Base-by-base conservation (phyloP, 139 green algal species). In the Zygnema circumcarinatum region DNA sequence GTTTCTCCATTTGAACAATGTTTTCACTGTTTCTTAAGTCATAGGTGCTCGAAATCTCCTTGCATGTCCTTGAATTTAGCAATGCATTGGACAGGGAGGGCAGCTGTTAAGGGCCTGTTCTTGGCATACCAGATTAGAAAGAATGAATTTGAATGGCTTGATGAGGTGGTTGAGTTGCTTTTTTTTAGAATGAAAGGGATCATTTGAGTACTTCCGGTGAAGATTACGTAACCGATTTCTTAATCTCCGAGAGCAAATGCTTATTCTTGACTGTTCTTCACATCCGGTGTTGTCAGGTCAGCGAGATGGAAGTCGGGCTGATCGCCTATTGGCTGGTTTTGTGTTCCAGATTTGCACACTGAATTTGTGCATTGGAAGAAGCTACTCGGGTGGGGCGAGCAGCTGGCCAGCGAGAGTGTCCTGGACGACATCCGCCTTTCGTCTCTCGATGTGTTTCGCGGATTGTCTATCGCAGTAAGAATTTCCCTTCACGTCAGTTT, bases 371-470 rank as follows among this genome's bases (percentile, higher is more conserved):
- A 16, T 16, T 62, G 47, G 47, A 62, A 62, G 16, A 62, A 62
- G 7, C 16, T 62, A 25, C 7, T 62, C 47, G 47, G 47, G 16
- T 62, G 47, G 47, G 47, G 47, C 7, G 47, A 62, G 47, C 47
- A 62, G 16, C 7, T 62, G 47, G 47, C 47, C 16, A 16, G 47
- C 7, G 47, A 62, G 47, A 62, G 47, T 62, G 47, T 62, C 16
- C 69, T 78, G 7, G 35, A 53, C 76, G 33, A 52, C 76, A 47
- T 47, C 7, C 79, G 79, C 3, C n/a, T 85, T 7, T 35, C 42
- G 1, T 85, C 79, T 2, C 41, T 85, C 3, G 79, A 85, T 36
- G 41, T 85, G 7, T 85, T 85, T 38, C 38, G 79, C 3, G 79
- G 79, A 7, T 2, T 85, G 31, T 3, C 79, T 35, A 76, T 85